Evolutionary conservation across 305 asterid species (phyloP).

Genomic region (Fraxinus velutina): DNA sequence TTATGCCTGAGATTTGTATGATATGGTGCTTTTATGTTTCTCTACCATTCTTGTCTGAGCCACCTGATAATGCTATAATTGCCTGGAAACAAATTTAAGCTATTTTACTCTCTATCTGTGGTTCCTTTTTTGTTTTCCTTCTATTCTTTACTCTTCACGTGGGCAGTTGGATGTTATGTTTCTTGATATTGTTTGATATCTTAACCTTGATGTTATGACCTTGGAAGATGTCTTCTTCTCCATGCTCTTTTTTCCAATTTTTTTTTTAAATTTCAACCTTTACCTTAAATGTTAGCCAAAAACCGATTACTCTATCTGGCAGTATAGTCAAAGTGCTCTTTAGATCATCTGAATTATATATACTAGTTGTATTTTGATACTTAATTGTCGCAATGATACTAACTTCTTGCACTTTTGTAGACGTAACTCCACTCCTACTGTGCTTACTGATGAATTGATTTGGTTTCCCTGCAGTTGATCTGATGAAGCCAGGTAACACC

Average conservation of each 20-base stretch:
- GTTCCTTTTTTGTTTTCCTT: not conserved
- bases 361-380: not conserved
- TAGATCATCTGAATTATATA: not conserved
- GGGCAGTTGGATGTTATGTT: not conserved
- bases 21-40: not conserved
- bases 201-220: slow-evolving; percentile 18
- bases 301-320: not conserved
- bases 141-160: not conserved
- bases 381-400: not conserved
- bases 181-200: slow-evolving; percentile 33
- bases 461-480: slow-evolving; percentile 54
- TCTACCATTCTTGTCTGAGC: not conserved
- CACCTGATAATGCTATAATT: not conserved
- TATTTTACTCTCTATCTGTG: not conserved
- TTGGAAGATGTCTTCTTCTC: not conserved
- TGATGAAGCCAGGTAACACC: slow-evolving; percentile 66
- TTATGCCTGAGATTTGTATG: not conserved
- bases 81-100: not conserved
- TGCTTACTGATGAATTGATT: slow-evolving; percentile 4
- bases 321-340: not conserved
- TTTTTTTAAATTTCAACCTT: not conserved
- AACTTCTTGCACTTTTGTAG: not conserved
- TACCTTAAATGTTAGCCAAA: not conserved
- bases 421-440: not conserved
- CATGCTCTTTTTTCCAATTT: not conserved